These are phyloP conservation scores for Leucosporidium creatinivorum DNA, from an alignment of 768 basidiomycete species.

Conservation along the genomic window DNA sequence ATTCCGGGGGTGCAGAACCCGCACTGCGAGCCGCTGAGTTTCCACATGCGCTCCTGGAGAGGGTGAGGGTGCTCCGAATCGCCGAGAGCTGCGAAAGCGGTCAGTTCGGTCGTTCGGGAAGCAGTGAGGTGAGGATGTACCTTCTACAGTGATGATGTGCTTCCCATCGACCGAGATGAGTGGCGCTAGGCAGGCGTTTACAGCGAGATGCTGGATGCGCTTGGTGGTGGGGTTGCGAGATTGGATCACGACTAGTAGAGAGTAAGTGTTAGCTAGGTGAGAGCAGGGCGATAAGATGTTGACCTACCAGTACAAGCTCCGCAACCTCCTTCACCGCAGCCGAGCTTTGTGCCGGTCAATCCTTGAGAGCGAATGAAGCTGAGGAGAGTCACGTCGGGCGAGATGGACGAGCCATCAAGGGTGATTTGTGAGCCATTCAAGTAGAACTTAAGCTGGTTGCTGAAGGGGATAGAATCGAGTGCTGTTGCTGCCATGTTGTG, in stretches of 20 bases:
- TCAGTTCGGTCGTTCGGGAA: no score
- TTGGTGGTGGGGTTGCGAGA: neutral
- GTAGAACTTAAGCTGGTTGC: constrained; percentile 21
- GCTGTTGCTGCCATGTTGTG: no score
- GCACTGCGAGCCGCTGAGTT: constrained; percentile 12
- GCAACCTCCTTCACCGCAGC: constrained; percentile 37
- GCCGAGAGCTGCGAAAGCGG: constrained; percentile 19
- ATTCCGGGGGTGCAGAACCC: constrained; percentile 33
- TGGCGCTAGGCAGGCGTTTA: constrained; percentile 38
- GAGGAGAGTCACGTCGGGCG: constrained; percentile 34
- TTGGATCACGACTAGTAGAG: neutral
- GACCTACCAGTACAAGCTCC: constrained; percentile 30
- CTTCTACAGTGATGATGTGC: constrained; percentile 37
- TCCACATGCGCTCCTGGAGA: constrained; percentile 32
- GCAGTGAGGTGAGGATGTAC: no score
- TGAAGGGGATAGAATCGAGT: no score
- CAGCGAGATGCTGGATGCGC: constrained; percentile 20
- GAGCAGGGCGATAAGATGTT: neutral
- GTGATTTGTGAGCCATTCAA: constrained; percentile 29
- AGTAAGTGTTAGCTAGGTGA: neutral
- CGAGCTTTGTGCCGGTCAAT: constrained; percentile 36
- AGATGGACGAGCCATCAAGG: constrained; percentile 28
- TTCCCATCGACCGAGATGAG: constrained; percentile 34
- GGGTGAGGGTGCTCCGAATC: constrained; percentile 35
- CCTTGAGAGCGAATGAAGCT: constrained; percentile 36